Base-by-base conservation (phyloP, 768 basidiomycete genomes). In the Boletus pseudopeckii region DNA sequence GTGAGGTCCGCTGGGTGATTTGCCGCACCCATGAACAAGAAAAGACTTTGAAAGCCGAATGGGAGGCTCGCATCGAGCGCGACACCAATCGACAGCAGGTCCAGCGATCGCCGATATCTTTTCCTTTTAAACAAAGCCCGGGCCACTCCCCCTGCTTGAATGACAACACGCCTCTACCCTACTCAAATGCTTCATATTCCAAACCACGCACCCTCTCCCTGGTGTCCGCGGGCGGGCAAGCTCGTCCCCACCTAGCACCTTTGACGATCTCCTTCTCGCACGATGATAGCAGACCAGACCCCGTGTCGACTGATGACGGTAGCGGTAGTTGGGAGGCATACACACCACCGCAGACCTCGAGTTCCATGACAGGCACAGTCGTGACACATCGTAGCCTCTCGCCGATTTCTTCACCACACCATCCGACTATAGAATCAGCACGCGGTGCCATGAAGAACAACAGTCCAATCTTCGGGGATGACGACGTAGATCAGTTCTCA, bases 1-100 rank as follows among this genome's bases (percentile, higher is more conserved):
- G 80, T 4, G 83, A 89, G 64, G 88, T 94, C 80, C 80, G 83
- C 11, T 97, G 93, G 93, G 80, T 77, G 5, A 87, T 80, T 67
- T 86, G 86, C 7, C 85, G 84, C 64, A 84, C 81, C 53, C 84
- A 86, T 55, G 90, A 92, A 62, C 77, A 83, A 36, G 81, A 84
- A 62, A 81, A 83, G 53, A 82, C 80, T 0, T 73, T 91, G 44
- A 77, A 75, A 53, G 65, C 69, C 26, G 68, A 77, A 44, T 80
- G 77, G 77, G 73, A 78, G 44, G 74, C 58, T 66, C 71, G 71
- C 20, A 57, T 68, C 22, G 52, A 58, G 22, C 71, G 70, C n/a
- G 64, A 72, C 18, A 32, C 24, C 76, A 58, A 65, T 60, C 54
- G 67, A 63, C 54, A 64, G 52, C 54, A 63, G 54, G 56, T 32